Conservation (phyloP, 306 rosid genomes). For the Albizia julibrissin region DNA sequence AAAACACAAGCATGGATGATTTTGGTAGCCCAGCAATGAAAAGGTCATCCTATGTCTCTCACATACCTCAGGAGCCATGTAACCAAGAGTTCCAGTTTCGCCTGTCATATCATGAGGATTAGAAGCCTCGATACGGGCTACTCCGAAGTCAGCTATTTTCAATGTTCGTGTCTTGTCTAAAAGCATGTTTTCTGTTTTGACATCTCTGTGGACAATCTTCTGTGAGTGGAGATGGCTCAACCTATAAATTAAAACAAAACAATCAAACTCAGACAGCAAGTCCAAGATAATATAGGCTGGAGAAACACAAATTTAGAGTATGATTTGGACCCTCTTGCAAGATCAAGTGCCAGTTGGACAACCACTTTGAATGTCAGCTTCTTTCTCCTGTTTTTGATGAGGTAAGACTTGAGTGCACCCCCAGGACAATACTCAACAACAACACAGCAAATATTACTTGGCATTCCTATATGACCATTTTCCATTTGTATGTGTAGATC, state of each 20-base stretch:
- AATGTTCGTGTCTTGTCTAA: constrained; percentile 88
- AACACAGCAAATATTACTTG: constrained; percentile 90
- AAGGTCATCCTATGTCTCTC: neutral
- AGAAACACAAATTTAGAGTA: constrained; percentile 43
- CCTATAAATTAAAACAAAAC: constrained; percentile 45
- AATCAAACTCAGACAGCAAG: constrained; percentile 33
- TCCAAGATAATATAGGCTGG: constrained; percentile 9
- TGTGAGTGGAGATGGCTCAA: constrained; percentile 88
- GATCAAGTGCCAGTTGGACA: constrained; percentile 94
- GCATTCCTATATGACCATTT: constrained; percentile 93
- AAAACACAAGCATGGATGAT: neutral
- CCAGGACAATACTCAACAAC: constrained; percentile 99
- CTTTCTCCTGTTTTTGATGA: constrained; percentile 92
- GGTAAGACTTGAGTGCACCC: constrained; percentile 92
- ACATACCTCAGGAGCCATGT: constrained; percentile 99
- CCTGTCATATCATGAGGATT: constrained; percentile 99
- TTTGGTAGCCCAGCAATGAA: neutral
- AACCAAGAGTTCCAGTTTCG: constrained; percentile 98
- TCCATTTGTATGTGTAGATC: constrained; percentile 84
- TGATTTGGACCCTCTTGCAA: constrained; percentile 88
- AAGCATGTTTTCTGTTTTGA: constrained; percentile 99
- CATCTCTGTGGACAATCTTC: constrained; percentile 97
- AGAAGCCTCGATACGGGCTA: constrained; percentile 97
- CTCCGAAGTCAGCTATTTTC: constrained; percentile 98
- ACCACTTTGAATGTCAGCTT: constrained; percentile 97